These are phyloP conservation scores for Annona squamosa DNA, from an alignment of 164 flowering plant genomes.

Conservation along the genomic window DNA sequence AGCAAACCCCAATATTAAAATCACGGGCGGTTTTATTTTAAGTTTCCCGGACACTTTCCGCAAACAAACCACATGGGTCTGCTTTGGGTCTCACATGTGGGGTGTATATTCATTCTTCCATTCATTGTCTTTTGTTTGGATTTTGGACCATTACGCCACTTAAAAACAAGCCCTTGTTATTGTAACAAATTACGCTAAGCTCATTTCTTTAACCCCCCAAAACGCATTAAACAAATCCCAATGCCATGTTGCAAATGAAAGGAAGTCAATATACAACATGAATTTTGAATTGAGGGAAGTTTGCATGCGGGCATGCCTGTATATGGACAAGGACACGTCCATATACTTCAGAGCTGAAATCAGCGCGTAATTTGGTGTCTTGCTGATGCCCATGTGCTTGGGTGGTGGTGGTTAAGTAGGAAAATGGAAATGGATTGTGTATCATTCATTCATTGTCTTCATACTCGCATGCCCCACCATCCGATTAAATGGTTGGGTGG, in stretches of 20 bases:
- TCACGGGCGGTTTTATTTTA: conserved; percentile 1
- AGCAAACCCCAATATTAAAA: neutral
- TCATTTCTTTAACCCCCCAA: conserved; percentile 4
- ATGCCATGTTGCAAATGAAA: conserved; percentile 21
- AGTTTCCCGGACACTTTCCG: conserved; percentile 14
- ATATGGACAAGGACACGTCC: conserved; percentile 4
- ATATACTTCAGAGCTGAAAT: neutral
- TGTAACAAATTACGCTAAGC: conserved; percentile 6
- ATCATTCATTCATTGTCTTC: neutral
- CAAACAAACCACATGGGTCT: conserved; percentile 56
- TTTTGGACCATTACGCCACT: conserved; percentile 35
- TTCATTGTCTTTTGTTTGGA: neutral
- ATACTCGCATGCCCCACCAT: neutral
- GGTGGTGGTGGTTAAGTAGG: too few species aligned
- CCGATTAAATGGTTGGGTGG: neutral
- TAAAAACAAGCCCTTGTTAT: conserved; percentile 12
- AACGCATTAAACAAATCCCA: conserved; percentile 7
- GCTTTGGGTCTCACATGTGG: conserved; percentile 18
- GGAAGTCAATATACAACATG: neutral
- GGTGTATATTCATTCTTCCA: conserved; percentile 1
- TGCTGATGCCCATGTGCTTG: neutral
- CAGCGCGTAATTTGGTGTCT: neutral
- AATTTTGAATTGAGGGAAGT: neutral
- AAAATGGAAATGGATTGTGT: neutral
- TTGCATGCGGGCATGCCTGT: conserved; percentile 10